Percentiles rank a stretch among this genome's conserved stretches.
Conservation (phyloP, 371 early-diverging fungal species). For the Lichtheimia corymbifera region DNA sequence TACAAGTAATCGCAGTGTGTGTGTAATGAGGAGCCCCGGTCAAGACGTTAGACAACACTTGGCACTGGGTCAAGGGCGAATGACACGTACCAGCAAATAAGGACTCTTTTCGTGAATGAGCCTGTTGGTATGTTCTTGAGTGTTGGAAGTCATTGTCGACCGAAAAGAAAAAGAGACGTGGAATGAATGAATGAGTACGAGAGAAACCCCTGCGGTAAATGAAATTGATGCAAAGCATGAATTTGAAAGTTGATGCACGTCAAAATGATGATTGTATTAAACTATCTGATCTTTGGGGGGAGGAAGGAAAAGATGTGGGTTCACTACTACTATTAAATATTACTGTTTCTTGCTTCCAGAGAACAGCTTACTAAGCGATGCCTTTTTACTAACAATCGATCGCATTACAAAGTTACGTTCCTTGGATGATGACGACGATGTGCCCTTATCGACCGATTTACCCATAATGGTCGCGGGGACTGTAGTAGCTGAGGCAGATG, state of each 20-base stretch:
- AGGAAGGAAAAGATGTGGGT: too few species aligned
- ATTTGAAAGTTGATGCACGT: too few species aligned
- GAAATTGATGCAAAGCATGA: too few species aligned
- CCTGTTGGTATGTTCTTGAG: slow-evolving; percentile 44
- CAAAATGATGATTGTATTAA: too few species aligned
- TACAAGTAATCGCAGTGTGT: slow-evolving; percentile 4
- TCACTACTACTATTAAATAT: too few species aligned
- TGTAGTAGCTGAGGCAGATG: not conserved
- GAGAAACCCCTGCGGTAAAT: not conserved
- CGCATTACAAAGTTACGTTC: slow-evolving; percentile 37
- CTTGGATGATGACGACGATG: slow-evolving; percentile 4
- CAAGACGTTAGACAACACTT: not conserved
- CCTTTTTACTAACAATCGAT: slow-evolving; percentile 44
- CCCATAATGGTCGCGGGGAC: not conserved
- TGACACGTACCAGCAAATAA: slow-evolving; percentile 52
- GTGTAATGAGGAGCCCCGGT: too few species aligned
- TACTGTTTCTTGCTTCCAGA: slow-evolving; percentile 25
- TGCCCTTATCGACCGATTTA: not conserved
- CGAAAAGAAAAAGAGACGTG: not conserved
- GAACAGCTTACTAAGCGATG: slow-evolving; percentile 42
- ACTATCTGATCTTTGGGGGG: too few species aligned
- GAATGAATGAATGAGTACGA: not conserved
- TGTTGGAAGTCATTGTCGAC: too few species aligned
- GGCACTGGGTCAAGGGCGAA: not conserved
- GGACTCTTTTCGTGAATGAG: slow-evolving; percentile 62